Evolutionary conservation across 805 yeast species (phyloP).

Genomic region (Barnettozyma sucrosica): DNA sequence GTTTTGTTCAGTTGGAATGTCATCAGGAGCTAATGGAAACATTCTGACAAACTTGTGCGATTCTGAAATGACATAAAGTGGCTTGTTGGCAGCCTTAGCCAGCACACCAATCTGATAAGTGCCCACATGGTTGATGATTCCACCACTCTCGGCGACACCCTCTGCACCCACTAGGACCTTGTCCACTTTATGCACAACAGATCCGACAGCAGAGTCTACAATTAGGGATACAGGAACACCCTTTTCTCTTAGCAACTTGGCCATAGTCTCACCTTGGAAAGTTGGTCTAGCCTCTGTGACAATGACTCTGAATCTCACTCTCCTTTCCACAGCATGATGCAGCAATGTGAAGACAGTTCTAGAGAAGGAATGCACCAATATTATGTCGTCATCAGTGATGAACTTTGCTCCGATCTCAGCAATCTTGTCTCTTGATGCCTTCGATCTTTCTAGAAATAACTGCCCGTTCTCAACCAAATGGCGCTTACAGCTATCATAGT

Average conservation of each 20-base stretch:
- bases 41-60: constrained; percentile 93
- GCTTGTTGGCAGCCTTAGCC: constrained; percentile 86
- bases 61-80: constrained; percentile 90
- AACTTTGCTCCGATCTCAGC: constrained; percentile 86
- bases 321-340: constrained; percentile 67
- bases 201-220: constrained; percentile 92
- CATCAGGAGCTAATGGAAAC: constrained; percentile 91
- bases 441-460: constrained; percentile 85
- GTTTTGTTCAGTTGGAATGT: constrained; percentile 59
- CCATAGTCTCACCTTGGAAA: constrained; percentile 68
- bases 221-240: constrained; percentile 86
- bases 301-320: constrained; percentile 80
- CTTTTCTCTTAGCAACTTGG: constrained; percentile 53
- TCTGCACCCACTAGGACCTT: constrained; percentile 97
- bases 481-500: constrained; percentile 89
- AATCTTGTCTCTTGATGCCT: constrained; percentile 78
- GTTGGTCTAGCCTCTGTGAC: constrained; percentile 93
- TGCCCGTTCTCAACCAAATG: constrained; percentile 93
- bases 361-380: constrained; percentile 85
- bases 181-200: constrained; percentile 83
- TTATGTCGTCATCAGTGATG: constrained; percentile 86
- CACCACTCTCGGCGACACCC: constrained; percentile 98
- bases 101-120: constrained; percentile 91
- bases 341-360: constrained; percentile 82
- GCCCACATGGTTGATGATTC: constrained; percentile 92